Evolutionary conservation across 106 monocot genomes (phyloP).

Genomic region (Dioscorea alata): DNA sequence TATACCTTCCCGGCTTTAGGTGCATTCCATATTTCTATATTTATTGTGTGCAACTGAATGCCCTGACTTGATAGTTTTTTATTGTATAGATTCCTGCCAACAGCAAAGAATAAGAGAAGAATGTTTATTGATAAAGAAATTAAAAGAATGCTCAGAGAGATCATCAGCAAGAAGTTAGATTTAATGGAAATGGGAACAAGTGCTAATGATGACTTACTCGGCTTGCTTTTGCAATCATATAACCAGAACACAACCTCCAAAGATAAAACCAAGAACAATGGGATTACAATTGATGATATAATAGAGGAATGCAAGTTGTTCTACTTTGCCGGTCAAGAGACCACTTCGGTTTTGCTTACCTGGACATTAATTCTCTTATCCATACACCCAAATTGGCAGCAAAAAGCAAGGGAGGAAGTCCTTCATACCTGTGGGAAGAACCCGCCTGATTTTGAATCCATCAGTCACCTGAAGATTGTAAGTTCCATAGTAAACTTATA

Average conservation of each 20-base stretch:
- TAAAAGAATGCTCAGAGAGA: constrained; percentile 21
- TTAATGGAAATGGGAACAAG: constrained; percentile 18
- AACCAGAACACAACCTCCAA: not conserved
- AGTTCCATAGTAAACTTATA: not conserved
- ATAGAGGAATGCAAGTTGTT: constrained; percentile 66
- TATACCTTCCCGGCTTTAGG: constrained; percentile 42
- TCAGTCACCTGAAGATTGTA: constrained; percentile 40
- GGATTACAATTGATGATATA: constrained; percentile 37
- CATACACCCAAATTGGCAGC: constrained; percentile 45
- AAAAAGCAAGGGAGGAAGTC: constrained; percentile 43
- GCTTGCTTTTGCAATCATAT: constrained; percentile 26
- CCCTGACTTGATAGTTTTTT: not conserved
- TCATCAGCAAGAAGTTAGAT: constrained; percentile 35
- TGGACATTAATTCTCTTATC: constrained; percentile 43
- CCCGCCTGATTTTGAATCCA: constrained; percentile 22
- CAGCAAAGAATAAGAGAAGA: constrained; percentile 32
- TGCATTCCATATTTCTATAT: not conserved
- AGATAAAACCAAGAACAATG: not conserved
- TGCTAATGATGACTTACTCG: constrained; percentile 31
- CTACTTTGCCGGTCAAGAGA: constrained; percentile 54
- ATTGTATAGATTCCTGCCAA: constrained; percentile 21
- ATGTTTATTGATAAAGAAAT: constrained; percentile 29
- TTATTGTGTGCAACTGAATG: not conserved
- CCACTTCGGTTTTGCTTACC: constrained; percentile 33
- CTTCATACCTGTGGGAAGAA: constrained; percentile 10